Percentiles rank a stretch among this genome's conserved stretches.
These are phyloP conservation scores for Dothistroma septosporum DNA, from an alignment of 2,329 filamentous ascomycete species.

Conservation along the genomic window DNA sequence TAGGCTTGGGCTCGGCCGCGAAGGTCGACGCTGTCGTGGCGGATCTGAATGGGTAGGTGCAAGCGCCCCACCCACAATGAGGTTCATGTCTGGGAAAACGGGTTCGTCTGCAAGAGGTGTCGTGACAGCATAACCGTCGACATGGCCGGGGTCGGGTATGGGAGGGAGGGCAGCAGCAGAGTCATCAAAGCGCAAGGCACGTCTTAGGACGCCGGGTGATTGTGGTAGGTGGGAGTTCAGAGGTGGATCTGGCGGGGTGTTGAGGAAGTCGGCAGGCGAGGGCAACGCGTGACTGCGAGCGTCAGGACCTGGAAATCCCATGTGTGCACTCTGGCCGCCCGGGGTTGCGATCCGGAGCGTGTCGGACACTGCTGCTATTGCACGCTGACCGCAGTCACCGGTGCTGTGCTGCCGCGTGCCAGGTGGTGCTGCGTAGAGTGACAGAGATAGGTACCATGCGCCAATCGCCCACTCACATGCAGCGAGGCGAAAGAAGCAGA, in stretches of 20 bases:
- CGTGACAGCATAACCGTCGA: conserved; percentile 10
- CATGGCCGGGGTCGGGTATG: conserved; percentile 18
- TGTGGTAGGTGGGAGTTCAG: not conserved
- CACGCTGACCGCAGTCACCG: not conserved
- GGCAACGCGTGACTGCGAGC: not conserved
- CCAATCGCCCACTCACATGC: not conserved
- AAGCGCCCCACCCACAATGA: conserved; percentile 29
- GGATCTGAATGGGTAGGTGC: conserved; percentile 21
- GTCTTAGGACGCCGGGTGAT: conserved; percentile 9
- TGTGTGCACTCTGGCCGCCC: not conserved
- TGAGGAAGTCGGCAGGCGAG: not conserved
- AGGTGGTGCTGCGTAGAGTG: not conserved
- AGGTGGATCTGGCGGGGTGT: not conserved
- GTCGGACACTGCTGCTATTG: not conserved
- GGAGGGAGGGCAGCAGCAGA: conserved; percentile 12
- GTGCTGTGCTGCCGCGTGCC: not conserved
- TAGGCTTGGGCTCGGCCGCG: conserved; percentile 36
- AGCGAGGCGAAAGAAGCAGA: not conserved
- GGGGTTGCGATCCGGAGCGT: not conserved
- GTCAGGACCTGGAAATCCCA: not conserved
- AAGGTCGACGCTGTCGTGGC: conserved; percentile 10
- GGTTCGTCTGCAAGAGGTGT: conserved; percentile 21
- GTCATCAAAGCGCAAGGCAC: conserved; percentile 12
- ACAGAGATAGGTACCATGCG: not conserved
- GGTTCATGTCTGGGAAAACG: conserved; percentile 22